A percentile compares a stretch with the other conserved stretches of the same genome.
phyloP scores from a whole-genome alignment of 225 moss, liverwort and hornwort species.

The Climacium dendroides region DNA sequence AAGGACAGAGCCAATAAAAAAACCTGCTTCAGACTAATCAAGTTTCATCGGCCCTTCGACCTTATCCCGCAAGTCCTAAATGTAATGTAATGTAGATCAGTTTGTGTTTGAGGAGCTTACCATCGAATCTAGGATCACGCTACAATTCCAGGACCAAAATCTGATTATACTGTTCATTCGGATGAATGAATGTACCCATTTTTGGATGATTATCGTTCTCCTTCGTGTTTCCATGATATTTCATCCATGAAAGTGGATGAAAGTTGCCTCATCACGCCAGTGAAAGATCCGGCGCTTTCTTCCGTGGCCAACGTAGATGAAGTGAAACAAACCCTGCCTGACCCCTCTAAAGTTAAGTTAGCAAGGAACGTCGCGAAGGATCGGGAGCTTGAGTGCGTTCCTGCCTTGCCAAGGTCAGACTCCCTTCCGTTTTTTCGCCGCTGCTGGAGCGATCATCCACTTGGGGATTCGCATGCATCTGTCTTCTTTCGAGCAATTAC shows the following conservation, averaged over 20 bases:
- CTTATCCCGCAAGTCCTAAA: background rate
- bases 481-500: background rate
- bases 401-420: background rate
- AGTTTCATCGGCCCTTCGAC: background rate
- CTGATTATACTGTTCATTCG: background rate
- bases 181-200: background rate
- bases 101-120: background rate
- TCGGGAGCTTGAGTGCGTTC: background rate
- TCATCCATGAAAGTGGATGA: background rate
- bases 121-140: background rate
- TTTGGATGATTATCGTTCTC: background rate
- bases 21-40: background rate
- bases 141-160: background rate
- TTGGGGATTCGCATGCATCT: background rate
- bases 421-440: background rate
- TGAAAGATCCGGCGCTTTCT: background rate
- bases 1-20: too few relatives aligned
- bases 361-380: background rate
- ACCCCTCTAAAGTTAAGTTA: background rate
- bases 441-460: background rate
- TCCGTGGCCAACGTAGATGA: background rate
- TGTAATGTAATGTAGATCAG: background rate
- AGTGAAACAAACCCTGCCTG: background rate
- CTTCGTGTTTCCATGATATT: background rate
- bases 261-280: background rate